Evolutionary conservation across 2,329 filamentous ascomycete genomes (phyloP).

Genomic region (Fragosphaeria purpurea): DNA sequence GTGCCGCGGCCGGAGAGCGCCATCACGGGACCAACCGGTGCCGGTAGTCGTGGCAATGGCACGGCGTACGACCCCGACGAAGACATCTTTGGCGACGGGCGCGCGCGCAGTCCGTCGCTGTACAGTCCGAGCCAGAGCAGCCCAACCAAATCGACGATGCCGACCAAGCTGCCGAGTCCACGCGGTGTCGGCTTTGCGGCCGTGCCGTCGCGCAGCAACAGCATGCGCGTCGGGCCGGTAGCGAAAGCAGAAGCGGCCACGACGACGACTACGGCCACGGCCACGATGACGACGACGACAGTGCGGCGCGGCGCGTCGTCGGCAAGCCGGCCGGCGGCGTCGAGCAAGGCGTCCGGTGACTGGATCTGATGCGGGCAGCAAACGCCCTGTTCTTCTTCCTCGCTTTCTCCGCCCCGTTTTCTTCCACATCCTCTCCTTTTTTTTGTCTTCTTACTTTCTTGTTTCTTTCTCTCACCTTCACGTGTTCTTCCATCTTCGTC

Average conservation of each 20-base stretch:
- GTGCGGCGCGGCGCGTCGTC: slow-evolving; percentile 3
- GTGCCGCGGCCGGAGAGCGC: slow-evolving; percentile 20
- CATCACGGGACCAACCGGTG: no score
- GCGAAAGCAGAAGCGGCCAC: background rate
- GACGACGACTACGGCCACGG: background rate
- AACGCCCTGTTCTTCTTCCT: no score
- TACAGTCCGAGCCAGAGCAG: slow-evolving; percentile 36
- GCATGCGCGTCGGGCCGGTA: slow-evolving; percentile 1
- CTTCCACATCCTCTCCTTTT: background rate
- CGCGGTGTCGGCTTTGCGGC: slow-evolving; percentile 32
- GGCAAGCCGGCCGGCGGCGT: slow-evolving; percentile 1
- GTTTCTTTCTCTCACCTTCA: background rate
- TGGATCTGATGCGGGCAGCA: slow-evolving; percentile 13
- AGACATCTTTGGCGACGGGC: slow-evolving; percentile 6
- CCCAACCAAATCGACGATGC: slow-evolving; percentile 23
- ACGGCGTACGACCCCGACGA: slow-evolving; percentile 14
- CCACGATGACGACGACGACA: background rate
- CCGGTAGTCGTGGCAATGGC: no score
- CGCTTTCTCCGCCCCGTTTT: background rate
- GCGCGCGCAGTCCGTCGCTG: slow-evolving; percentile 40
- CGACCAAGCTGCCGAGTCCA: slow-evolving; percentile 31
- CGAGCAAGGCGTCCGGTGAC: slow-evolving; percentile 6
- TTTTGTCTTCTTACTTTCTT: background rate
- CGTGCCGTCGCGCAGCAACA: slow-evolving; percentile 16
- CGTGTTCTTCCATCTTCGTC: no score